Evolutionary conservation across 2,329 filamentous ascomycete species (phyloP).

Genomic region (Diaporthe batatas): DNA sequence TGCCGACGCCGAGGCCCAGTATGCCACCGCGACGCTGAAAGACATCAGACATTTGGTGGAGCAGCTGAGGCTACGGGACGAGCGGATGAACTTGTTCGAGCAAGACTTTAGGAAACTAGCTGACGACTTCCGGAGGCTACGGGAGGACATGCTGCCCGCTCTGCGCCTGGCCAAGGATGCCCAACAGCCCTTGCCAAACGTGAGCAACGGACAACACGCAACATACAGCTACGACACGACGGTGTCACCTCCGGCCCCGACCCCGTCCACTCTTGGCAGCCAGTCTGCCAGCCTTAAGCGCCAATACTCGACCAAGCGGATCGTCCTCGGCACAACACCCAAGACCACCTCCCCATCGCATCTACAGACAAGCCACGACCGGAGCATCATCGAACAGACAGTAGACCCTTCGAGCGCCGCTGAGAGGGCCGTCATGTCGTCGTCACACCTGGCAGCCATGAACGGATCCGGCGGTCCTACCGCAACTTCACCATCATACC

Average conservation of each 20-base stretch:
- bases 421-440: slow-evolving; percentile 74
- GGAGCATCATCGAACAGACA: slow-evolving; percentile 72
- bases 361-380: slow-evolving; percentile 76
- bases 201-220: slow-evolving; percentile 55
- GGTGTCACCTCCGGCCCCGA: slow-evolving; percentile 69
- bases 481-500: slow-evolving; percentile 66
- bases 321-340: slow-evolving; percentile 78
- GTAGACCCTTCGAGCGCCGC: slow-evolving; percentile 78
- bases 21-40: slow-evolving; percentile 89
- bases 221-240: slow-evolving; percentile 66
- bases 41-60: slow-evolving; percentile 93
- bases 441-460: slow-evolving; percentile 78
- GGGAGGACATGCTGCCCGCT: slow-evolving; percentile 92
- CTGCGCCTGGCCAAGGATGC: slow-evolving; percentile 92
- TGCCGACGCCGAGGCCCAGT: slow-evolving; percentile 88
- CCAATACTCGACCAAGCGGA: slow-evolving; percentile 82
- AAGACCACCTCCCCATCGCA: slow-evolving; percentile 83
- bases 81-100: slow-evolving; percentile 87
- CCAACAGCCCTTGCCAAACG: slow-evolving; percentile 83
- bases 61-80: slow-evolving; percentile 89
- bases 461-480: slow-evolving; percentile 70
- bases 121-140: slow-evolving; percentile 88
- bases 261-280: slow-evolving; percentile 63
- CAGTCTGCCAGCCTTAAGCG: slow-evolving; percentile 72
- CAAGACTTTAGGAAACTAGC: slow-evolving; percentile 85